Conservation (phyloP, 192 early-diverging fungal genomes). For the Endogone sp. region DNA sequence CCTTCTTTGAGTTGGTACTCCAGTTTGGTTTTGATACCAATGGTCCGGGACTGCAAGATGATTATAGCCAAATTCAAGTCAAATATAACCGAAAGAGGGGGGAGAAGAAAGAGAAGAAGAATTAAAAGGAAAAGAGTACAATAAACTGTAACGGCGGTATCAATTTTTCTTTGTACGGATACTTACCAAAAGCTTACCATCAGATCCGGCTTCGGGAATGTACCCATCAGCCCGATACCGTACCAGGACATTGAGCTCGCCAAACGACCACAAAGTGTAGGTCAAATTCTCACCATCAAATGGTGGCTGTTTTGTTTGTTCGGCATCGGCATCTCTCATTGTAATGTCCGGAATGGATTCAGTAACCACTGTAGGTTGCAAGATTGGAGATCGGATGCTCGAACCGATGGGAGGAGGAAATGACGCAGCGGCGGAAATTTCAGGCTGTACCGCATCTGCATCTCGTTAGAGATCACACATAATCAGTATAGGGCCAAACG, state of each 20-base stretch:
- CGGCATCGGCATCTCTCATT: background rate
- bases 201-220: background rate
- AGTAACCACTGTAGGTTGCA: background rate
- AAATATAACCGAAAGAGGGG: no score
- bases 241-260: background rate
- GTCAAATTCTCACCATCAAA: background rate
- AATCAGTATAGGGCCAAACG: no score
- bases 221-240: background rate
- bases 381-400: background rate
- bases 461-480: no score
- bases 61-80: no score
- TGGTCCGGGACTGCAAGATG: background rate
- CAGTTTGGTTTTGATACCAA: conserved; percentile 26
- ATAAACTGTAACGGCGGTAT: no score
- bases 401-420: background rate
- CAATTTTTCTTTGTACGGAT: background rate
- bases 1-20: conserved; percentile 26
- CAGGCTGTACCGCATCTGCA: background rate
- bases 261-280: conserved; percentile 1
- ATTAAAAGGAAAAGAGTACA: no score
- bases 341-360: background rate
- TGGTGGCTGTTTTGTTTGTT: background rate
- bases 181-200: background rate
- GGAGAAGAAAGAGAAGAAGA: no score
- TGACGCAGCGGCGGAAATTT: background rate